Evolutionary conservation across 2,329 filamentous ascomycete genomes (phyloP).

Genomic region (Hypomyces perniciosus): DNA sequence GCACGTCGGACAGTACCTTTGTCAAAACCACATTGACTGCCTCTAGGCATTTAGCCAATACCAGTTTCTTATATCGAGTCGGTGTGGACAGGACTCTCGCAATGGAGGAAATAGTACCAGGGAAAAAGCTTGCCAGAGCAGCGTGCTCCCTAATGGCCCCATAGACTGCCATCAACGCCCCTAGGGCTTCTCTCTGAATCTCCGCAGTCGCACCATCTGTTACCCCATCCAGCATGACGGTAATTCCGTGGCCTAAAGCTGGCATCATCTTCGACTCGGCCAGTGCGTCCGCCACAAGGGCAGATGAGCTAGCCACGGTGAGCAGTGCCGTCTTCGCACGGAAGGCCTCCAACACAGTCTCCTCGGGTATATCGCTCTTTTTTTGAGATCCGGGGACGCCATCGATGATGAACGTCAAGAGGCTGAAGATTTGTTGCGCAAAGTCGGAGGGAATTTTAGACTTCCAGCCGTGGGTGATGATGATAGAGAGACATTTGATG

Average conservation of each 20-base stretch:
- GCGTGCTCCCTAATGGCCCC: constrained; percentile 61
- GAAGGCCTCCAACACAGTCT: constrained; percentile 67
- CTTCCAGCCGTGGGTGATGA: constrained; percentile 77
- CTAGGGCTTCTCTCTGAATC: constrained; percentile 66
- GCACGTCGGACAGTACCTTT: constrained; percentile 53
- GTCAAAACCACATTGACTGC: constrained; percentile 50
- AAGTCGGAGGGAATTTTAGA: constrained; percentile 63
- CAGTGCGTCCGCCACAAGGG: constrained; percentile 43
- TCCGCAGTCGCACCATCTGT: constrained; percentile 55
- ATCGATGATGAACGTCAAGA: constrained; percentile 76
- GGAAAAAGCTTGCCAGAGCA: constrained; percentile 79
- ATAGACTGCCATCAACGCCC: constrained; percentile 57
- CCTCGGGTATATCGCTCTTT: constrained; percentile 54
- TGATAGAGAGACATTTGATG: constrained; percentile 65
- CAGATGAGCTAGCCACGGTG: constrained; percentile 47
- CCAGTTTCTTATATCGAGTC: constrained; percentile 47
- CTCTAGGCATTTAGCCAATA: constrained; percentile 58
- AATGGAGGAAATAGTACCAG: constrained; percentile 77
- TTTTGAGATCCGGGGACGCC: constrained; percentile 54
- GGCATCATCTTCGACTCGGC: constrained; percentile 60
- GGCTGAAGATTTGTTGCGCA: constrained; percentile 76
- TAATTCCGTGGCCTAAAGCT: constrained; percentile 74
- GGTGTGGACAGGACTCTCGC: constrained; percentile 68
- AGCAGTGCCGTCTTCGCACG: constrained; percentile 64
- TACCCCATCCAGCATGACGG: constrained; percentile 71